These are phyloP conservation scores for Populus tremula DNA, from an alignment of 345 rosid genomes.

Conservation along the genomic window DNA sequence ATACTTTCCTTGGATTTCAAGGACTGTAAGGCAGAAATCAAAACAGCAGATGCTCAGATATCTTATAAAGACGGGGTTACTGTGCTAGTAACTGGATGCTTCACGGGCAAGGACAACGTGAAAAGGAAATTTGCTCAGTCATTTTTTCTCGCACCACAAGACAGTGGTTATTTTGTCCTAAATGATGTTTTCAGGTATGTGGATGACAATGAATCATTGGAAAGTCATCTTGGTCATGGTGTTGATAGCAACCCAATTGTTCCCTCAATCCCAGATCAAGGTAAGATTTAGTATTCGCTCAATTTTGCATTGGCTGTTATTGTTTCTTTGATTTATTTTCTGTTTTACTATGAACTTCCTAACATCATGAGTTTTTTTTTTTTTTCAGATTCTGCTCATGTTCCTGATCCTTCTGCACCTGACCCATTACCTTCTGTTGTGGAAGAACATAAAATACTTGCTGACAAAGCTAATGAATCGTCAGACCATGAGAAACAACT, in stretches of 20 bases:
- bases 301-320: not conserved
- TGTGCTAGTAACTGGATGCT: conserved; percentile 65
- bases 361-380: not conserved
- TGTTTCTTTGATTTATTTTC: not conserved
- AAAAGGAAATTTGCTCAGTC: conserved; percentile 51
- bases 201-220: conserved; percentile 32
- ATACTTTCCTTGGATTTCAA: conserved; percentile 51
- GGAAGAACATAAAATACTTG: conserved; percentile 10
- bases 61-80: conserved; percentile 48
- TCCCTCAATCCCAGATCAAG: conserved; percentile 32
- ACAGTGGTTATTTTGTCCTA: conserved; percentile 60
- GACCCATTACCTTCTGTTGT: conserved; percentile 3
- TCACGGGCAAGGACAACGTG: conserved; percentile 45
- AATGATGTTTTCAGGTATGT: conserved; percentile 68
- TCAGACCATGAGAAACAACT: conserved; percentile 3
- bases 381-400: conserved; percentile 13
- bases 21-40: conserved; percentile 51
- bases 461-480: conserved; percentile 9
- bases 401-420: conserved; percentile 11
- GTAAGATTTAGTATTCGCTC: conserved; percentile 14
- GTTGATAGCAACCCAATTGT: conserved; percentile 22
- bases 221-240: not conserved
- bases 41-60: conserved; percentile 58
- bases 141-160: conserved; percentile 74
- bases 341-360: not conserved